Evolutionary conservation across 257 asterid species (phyloP).

Genomic region (Solanum infundibuliforme): DNA sequence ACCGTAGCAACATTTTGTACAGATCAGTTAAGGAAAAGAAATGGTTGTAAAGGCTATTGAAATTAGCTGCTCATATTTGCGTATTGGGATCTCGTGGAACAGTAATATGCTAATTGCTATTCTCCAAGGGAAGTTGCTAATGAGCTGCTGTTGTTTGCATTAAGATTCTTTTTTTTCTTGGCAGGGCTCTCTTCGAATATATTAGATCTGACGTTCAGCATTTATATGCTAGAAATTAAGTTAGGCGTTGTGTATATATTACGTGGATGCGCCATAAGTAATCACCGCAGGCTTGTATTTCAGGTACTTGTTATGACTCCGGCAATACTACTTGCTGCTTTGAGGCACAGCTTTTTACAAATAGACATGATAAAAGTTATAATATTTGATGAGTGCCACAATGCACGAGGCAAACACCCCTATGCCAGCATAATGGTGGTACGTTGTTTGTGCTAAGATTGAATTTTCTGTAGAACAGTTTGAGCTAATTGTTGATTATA

Average conservation of each 20-base stretch:
- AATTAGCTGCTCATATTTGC: not conserved
- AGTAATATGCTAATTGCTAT: not conserved
- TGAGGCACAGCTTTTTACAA: slow-evolving; percentile 51
- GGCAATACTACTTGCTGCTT: slow-evolving; percentile 57
- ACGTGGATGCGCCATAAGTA: not conserved
- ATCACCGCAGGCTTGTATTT: slow-evolving; percentile 2
- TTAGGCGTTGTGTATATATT: not conserved
- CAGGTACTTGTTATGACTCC: slow-evolving; percentile 99
- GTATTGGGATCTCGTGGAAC: not conserved
- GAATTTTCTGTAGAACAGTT: not conserved
- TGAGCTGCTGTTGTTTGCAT: not conserved
- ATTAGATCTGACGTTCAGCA: not conserved
- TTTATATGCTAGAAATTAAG: not conserved
- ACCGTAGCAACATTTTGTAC: not conserved
- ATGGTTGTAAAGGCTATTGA: not conserved
- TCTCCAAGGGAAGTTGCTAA: not conserved
- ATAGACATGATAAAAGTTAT: slow-evolving; percentile 58
- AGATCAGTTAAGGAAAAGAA: not conserved
- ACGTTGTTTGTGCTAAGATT: not conserved
- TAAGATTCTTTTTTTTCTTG: not conserved
- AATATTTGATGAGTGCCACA: slow-evolving; percentile 84
- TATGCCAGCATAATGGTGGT: slow-evolving; percentile 85
- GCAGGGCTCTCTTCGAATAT: not conserved
- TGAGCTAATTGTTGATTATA: not conserved
- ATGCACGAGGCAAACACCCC: slow-evolving; percentile 62